Evolutionary conservation across 768 basidiomycete genomes (phyloP), one percentile per base, ranked within the genome.

Genomic region (Xerocomellus amylosporus): DNA sequence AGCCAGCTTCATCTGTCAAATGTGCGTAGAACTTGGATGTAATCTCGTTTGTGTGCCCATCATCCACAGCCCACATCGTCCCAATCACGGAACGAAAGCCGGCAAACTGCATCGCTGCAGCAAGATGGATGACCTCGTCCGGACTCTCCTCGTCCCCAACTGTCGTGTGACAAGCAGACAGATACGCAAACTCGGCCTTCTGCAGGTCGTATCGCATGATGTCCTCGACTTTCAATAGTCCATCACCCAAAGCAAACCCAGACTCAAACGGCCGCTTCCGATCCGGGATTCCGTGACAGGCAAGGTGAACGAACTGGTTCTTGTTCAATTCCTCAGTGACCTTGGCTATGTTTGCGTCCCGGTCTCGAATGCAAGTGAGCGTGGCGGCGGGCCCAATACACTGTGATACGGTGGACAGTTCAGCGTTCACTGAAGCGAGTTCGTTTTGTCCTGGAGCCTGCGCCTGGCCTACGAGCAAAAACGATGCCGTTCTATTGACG

Each of bases 111-210:
- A 48, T 54, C 0, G 46, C 52, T 7, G 52, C 46, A 2, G 52
- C 47, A 8, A 57, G 56, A 26, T 57, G 55, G 7, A 47, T 56
- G 4, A 24, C 36, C 28, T 49, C 38, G 3, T 49, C 48, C 13
- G 48, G 48, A 37, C 48, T 49, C 28, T 39, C 49, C 39, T 40
- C 39, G 22, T 34, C 40, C 7, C 49, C 49, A 13, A 34, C 40
- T 5, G 36, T 43, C 36, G 42, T 43, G 9, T 69, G 64, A 44
- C 68, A 69, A 1, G 65, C 66, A 33, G 65, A 67, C 26, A 69
- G 40, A 22, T 61, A 62, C n/a, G 60, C 55, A 33, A 62, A 58
- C 36, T 53, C 37, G 1, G 55, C 24, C 3, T 51, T 28, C 3
- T 31, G 28, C 6, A 66, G 40, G 13, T 48, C 15, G 14, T 38